Evolutionary conservation across 345 rosid genomes (phyloP).

Genomic region (Dipteronia dyeriana): DNA sequence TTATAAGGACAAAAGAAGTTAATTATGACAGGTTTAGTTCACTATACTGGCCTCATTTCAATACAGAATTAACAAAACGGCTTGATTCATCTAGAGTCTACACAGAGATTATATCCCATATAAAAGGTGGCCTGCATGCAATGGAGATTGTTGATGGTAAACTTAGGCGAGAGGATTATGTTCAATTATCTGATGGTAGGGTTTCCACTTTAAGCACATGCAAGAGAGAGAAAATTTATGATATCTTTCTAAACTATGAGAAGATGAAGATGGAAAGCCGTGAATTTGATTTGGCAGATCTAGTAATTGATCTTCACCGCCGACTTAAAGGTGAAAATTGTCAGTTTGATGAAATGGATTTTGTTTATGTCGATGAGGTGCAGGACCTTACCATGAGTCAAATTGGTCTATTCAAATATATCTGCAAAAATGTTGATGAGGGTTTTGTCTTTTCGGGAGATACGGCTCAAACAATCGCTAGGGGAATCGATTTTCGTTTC

Average conservation of each 20-base stretch:
- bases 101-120: constrained; percentile 56
- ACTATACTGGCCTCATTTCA: constrained; percentile 58
- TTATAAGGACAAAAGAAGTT: constrained; percentile 48
- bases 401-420: constrained; percentile 46
- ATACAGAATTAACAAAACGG: constrained; percentile 34
- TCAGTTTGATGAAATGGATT: constrained; percentile 39
- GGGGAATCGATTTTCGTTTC: constrained; percentile 53
- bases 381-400: constrained; percentile 66
- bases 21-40: constrained; percentile 46
- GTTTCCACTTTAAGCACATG: constrained; percentile 33
- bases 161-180: constrained; percentile 39
- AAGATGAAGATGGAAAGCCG: constrained; percentile 39
- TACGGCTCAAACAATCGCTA: constrained; percentile 26
- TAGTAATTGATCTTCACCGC: constrained; percentile 51
- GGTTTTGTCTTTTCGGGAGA: constrained; percentile 60
- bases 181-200: constrained; percentile 34
- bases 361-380: constrained; percentile 63
- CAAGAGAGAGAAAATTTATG: constrained; percentile 39
- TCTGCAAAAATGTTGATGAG: constrained; percentile 42
- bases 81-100: constrained; percentile 50
- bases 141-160: constrained; percentile 31
- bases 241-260: constrained; percentile 45
- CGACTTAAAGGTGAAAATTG: constrained; percentile 35
- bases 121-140: constrained; percentile 47
- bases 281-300: constrained; percentile 60